Base-by-base conservation (phyloP, 2,329 filamentous ascomycete species). In the Aspergillus sp. region DNA sequence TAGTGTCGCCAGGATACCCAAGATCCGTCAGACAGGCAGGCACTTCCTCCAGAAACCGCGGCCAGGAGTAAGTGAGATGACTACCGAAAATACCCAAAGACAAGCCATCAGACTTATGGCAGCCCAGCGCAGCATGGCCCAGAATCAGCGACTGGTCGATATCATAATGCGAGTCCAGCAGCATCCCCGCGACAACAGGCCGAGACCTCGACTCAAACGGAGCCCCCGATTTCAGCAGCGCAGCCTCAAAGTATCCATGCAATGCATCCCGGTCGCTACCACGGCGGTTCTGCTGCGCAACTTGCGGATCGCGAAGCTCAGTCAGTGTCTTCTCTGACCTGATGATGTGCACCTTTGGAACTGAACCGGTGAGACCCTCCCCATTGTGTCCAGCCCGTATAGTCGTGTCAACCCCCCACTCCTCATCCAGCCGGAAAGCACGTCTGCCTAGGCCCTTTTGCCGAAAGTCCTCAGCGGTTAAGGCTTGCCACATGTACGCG, bases 231-330 rank as follows among this genome's bases (percentile, higher is more conserved):
- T 23, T 17, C 2, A 25, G 15, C 15, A 52, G 49, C 9, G 49
- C 49, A 1, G 49, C 15, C 17, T 52, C 49, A 15, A 52, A 52
- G n/a, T 44, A 52, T n/a, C 15, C 14, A 25, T 52, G 49, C 15
- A 52, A 25, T 6, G 49, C 49, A 4, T 52, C 49, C 4, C 49
- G 12, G 11, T 52, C 37, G 6, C 39, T 6, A 2, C 21, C 49
- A n/a, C 39, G 49, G 3, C 23, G 25, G n/a, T 52, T 52, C 49
- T 52, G 49, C 49, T 44, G 49, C 6, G 49, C 49, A 4, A 52
- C 49, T 14, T 52, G 39, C 7, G 49, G 39, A 23, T 52, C 49
- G 2, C 39, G 37, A 8, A 52, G 17, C 49, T 52, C 19, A 2
- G 49, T 39, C 0, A 52, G 25, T 2, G 49, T 43, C 39, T 52